phyloP scores from a whole-genome alignment of 2,329 filamentous ascomycete species.

The Pseudogymnoascus sp. region DNA sequence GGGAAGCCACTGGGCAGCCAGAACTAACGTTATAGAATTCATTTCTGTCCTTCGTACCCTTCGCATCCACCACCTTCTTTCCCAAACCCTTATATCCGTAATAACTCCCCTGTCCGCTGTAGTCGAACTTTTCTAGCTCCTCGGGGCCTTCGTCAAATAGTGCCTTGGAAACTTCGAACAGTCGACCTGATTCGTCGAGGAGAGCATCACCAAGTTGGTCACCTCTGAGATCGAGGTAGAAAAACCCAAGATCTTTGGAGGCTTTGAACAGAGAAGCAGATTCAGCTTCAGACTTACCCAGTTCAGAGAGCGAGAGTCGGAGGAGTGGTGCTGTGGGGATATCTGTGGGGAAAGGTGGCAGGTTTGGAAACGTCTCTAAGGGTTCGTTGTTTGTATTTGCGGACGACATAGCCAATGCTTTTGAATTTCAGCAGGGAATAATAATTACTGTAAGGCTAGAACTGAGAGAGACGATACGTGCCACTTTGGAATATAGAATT shows the following conservation, averaged over 20 bases:
- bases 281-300: slow-evolving; percentile 13
- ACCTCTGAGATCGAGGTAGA: slow-evolving; percentile 20
- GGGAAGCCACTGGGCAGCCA: neutral
- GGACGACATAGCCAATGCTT: neutral
- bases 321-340: slow-evolving; percentile 19
- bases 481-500: neutral
- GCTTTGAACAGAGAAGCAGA: slow-evolving; percentile 17
- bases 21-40: slow-evolving; percentile 24
- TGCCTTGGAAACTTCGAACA: slow-evolving; percentile 17
- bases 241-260: slow-evolving; percentile 22
- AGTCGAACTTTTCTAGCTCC: slow-evolving; percentile 49
- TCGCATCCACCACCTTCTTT: slow-evolving; percentile 18
- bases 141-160: slow-evolving; percentile 33
- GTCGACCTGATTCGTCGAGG: slow-evolving; percentile 15
- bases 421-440: neutral
- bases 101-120: slow-evolving; percentile 24
- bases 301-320: slow-evolving; percentile 16
- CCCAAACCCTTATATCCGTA: slow-evolving; percentile 22
- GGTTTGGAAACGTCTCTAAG: slow-evolving; percentile 10
- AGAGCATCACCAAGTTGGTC: slow-evolving; percentile 18
- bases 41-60: slow-evolving; percentile 21
- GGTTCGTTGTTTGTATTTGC: neutral
- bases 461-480: neutral
- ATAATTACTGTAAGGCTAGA: neutral
- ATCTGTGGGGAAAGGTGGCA: slow-evolving; percentile 17